A percentile compares a stretch with the other conserved stretches of the same genome.
These are phyloP conservation scores for Lasiodiplodia hormozganensis DNA, from an alignment of 2,329 filamentous ascomycete genomes.

Conservation along the genomic window DNA sequence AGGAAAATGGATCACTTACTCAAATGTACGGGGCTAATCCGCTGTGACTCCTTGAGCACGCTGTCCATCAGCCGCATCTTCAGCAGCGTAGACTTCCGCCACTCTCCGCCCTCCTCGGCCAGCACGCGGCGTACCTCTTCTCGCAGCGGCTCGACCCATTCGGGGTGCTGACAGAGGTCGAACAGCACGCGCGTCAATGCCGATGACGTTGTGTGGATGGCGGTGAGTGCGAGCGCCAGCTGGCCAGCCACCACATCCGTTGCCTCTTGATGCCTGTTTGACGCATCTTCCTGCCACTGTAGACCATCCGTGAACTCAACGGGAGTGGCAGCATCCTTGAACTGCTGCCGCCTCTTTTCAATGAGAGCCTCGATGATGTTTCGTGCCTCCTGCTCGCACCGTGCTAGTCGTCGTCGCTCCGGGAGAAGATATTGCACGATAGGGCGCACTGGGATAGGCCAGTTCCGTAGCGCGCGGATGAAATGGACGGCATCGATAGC, in stretches of 20 bases:
- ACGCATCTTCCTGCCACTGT: background rate
- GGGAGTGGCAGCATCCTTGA: background rate
- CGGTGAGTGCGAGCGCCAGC: background rate
- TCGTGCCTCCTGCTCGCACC: background rate
- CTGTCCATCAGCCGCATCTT: slow-evolving; percentile 18
- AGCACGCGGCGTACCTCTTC: background rate
- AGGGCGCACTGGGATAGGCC: background rate
- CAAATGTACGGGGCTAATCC: slow-evolving; percentile 15
- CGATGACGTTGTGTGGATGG: slow-evolving; percentile 1
- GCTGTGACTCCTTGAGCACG: slow-evolving; percentile 30
- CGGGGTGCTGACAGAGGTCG: background rate
- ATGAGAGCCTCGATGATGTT: background rate
- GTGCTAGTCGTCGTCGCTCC: background rate
- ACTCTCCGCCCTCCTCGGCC: background rate
- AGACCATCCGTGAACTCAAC: background rate
- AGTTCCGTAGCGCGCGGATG: background rate
- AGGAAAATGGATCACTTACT: background rate
- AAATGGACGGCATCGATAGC: background rate
- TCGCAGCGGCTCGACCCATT: background rate
- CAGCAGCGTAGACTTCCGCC: slow-evolving; percentile 3
- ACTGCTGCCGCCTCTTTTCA: background rate
- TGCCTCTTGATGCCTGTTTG: background rate
- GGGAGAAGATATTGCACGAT: background rate
- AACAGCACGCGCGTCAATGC: background rate
- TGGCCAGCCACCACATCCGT: background rate